Evolutionary conservation across 768 basidiomycete species (phyloP).

Genomic region (Lepiota venenata): DNA sequence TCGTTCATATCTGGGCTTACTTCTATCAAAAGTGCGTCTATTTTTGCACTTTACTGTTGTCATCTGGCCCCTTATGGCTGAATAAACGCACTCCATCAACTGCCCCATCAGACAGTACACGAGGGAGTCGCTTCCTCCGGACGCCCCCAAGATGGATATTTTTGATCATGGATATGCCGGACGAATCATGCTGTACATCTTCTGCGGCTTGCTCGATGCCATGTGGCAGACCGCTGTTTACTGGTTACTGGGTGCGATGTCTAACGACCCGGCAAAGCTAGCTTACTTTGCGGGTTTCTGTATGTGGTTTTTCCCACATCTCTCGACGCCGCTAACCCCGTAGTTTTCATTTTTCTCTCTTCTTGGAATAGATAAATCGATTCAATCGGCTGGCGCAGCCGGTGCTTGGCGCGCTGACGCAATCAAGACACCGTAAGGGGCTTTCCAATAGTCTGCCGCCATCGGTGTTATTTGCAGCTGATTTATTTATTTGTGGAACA

Average conservation of each 20-base stretch:
- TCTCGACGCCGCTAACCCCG: neutral
- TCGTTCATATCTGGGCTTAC: constrained; percentile 72
- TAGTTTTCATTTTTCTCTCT: too few species aligned
- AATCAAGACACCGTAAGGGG: constrained; percentile 55
- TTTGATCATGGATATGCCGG: constrained; percentile 49
- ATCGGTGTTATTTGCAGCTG: neutral
- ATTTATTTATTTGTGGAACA: constrained; percentile 11
- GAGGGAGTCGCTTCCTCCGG: constrained; percentile 39
- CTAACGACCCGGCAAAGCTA: constrained; percentile 73
- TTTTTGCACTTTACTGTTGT: too few species aligned
- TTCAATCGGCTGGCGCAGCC: constrained; percentile 75
- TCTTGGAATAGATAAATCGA: constrained; percentile 63
- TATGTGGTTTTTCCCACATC: too few species aligned
- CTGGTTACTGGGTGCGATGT: constrained; percentile 84
- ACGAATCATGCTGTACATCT: constrained; percentile 60
- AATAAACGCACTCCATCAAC: too few species aligned
- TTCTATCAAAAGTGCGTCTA: constrained; percentile 63
- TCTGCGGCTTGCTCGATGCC: constrained; percentile 72
- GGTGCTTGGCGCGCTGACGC: constrained; percentile 75
- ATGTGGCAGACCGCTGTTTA: constrained; percentile 86
- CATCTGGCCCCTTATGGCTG: too few species aligned
- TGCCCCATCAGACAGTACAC: constrained; percentile 60
- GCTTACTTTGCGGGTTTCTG: constrained; percentile 81
- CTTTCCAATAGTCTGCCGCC: neutral
- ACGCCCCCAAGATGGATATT: constrained; percentile 54